Percentiles rank a stretch among this genome's conserved stretches.
phyloP scores from a whole-genome alignment of 495 filamentous ascomycete genomes.

The Penicillium chermesinum region DNA sequence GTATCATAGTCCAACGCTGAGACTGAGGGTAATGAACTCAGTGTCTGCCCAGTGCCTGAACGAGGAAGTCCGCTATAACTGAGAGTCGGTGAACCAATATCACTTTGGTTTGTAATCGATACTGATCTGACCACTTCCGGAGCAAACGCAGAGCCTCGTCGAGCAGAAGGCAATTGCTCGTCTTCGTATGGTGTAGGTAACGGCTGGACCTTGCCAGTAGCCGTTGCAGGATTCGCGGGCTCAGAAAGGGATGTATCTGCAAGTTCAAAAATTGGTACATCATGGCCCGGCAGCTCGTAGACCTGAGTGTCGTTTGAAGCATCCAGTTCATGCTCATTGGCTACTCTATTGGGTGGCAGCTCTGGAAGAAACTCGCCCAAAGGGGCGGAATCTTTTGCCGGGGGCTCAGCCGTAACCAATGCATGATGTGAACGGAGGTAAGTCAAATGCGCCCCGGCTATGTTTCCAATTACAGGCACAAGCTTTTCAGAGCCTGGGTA shows the following conservation, averaged over 20 bases:
- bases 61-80: slow-evolving; percentile 11
- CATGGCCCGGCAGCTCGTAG: slow-evolving; percentile 42
- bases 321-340: slow-evolving; percentile 38
- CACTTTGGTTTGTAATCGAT: not conserved
- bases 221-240: not conserved
- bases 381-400: slow-evolving; percentile 24
- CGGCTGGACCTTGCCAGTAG: not conserved
- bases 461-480: slow-evolving; percentile 43
- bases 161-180: slow-evolving; percentile 22
- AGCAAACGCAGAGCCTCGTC: slow-evolving; percentile 42
- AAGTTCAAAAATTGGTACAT: slow-evolving; percentile 36
- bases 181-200: slow-evolving; percentile 15
- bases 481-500: slow-evolving; percentile 51
- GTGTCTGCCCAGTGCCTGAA: not conserved
- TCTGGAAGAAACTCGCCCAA: slow-evolving; percentile 29
- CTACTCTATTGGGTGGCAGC: slow-evolving; percentile 25
- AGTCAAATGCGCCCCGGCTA: slow-evolving; percentile 43
- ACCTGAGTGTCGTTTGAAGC: slow-evolving; percentile 26
- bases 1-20: slow-evolving; percentile 9
- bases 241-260: slow-evolving; percentile 32
- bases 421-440: slow-evolving; percentile 55
- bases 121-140: slow-evolving; percentile 33
- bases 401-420: slow-evolving; percentile 47
- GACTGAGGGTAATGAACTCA: slow-evolving; percentile 4
- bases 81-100: slow-evolving; percentile 3